A percentile compares a stretch with the other conserved stretches of the same genome.
These are phyloP conservation scores for Pelargonium fulgidum DNA, from an alignment of 441 rosid genomes.

Conservation along the genomic window DNA sequence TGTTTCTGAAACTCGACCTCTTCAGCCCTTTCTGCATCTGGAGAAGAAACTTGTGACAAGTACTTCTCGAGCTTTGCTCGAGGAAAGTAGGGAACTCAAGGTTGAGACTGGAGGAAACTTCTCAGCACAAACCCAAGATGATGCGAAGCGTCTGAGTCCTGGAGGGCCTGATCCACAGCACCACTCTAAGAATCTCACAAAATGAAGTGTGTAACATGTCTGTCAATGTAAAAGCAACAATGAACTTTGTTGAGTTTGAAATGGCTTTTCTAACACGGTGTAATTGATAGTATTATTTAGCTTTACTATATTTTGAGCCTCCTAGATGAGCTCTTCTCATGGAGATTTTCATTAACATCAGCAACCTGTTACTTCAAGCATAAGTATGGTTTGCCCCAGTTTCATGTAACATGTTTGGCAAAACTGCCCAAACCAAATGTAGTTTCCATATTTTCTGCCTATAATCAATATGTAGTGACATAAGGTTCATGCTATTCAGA, in stretches of 20 bases:
- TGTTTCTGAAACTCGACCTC: not conserved
- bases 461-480: too few relatives aligned
- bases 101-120: not conserved
- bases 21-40: not conserved
- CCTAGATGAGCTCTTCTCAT: not conserved
- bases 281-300: not conserved
- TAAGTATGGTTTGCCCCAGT: too few relatives aligned
- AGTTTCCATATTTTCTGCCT: too few relatives aligned
- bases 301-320: not conserved
- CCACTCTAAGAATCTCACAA: not conserved
- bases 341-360: not conserved
- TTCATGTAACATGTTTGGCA: too few relatives aligned
- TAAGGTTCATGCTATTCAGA: too few relatives aligned
- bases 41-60: not conserved
- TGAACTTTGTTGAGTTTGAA: not conserved
- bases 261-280: not conserved
- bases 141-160: slow-evolving; percentile 1
- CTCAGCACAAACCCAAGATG: not conserved
- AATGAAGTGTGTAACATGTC: not conserved
- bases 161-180: slow-evolving; percentile 19
- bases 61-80: not conserved
- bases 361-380: too few relatives aligned
- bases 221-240: not conserved
- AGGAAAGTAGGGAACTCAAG: not conserved
- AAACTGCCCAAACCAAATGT: too few relatives aligned